A percentile compares a stretch with the other conserved stretches of the same genome.
phyloP scores from a whole-genome alignment of 441 rosid species.

The Erodium trifolium region DNA sequence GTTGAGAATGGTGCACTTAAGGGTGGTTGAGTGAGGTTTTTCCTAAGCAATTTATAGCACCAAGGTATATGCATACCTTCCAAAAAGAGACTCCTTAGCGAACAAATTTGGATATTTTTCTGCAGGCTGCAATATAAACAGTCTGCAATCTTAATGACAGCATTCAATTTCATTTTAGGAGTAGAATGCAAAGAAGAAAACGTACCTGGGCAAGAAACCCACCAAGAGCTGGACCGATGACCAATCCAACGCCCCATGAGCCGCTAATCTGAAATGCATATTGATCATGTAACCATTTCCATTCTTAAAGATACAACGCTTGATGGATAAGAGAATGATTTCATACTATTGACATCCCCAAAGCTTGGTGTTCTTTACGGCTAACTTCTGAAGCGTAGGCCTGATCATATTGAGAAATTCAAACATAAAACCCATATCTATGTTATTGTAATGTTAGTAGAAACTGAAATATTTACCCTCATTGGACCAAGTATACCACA shows the following conservation, averaged over 20 bases:
- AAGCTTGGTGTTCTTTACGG: slow-evolving; percentile 37
- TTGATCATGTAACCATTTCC: neutral
- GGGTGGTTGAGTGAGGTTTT: too few species aligned
- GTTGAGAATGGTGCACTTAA: too few species aligned
- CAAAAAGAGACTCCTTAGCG: slow-evolving; percentile 29
- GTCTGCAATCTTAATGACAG: neutral
- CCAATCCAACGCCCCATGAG: slow-evolving; percentile 47
- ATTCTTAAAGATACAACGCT: neutral
- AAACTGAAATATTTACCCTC: neutral
- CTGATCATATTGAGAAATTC: slow-evolving; percentile 21
- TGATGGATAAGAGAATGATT: neutral
- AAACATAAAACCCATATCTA: too few species aligned
- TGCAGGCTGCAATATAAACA: slow-evolving; percentile 26
- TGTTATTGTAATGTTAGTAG: too few species aligned
- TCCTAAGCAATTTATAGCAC: neutral
- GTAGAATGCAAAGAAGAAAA: neutral
- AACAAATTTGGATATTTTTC: slow-evolving; percentile 31
- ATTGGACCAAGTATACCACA: slow-evolving; percentile 4
- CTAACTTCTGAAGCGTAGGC: slow-evolving; percentile 47
- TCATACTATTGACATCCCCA: slow-evolving; percentile 43
- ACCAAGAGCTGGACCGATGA: slow-evolving; percentile 51
- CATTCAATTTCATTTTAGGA: too few species aligned
- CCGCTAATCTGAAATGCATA: slow-evolving; percentile 31
- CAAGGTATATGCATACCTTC: slow-evolving; percentile 23
- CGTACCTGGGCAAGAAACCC: slow-evolving; percentile 47